phyloP scores from a whole-genome alignment of 805 yeast genomes.

The Yarrowia yakushimensis region DNA sequence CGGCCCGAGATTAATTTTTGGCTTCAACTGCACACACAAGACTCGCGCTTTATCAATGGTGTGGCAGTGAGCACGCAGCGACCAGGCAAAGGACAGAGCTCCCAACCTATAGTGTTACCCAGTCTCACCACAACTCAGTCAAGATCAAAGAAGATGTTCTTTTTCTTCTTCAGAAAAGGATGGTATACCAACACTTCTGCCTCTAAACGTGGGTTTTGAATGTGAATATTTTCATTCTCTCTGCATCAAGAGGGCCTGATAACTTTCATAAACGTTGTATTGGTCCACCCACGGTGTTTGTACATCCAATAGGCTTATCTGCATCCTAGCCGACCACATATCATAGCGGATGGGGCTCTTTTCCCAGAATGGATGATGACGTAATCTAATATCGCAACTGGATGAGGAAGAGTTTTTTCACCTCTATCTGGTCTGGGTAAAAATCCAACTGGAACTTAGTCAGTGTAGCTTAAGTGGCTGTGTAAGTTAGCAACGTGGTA shows the following conservation, averaged over 20 bases:
- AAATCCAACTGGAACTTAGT: neutral
- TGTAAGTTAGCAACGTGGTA: neutral
- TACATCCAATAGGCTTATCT: neutral
- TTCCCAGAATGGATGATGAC: neutral
- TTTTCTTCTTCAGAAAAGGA: too few relatives aligned
- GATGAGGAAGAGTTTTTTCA: neutral
- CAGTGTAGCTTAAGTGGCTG: neutral
- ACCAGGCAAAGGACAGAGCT: too few relatives aligned
- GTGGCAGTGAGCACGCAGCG: too few relatives aligned
- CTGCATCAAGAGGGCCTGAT: too few relatives aligned
- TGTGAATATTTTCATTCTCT: too few relatives aligned
- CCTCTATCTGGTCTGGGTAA: neutral
- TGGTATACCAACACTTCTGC: too few relatives aligned
- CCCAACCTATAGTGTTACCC: too few relatives aligned
- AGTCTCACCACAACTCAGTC: neutral
- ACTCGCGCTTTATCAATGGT: neutral
- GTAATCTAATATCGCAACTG: neutral
- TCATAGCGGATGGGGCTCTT: neutral
- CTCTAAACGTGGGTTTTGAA: too few relatives aligned
- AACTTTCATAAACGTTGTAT: neutral
- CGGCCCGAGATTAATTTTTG: conserved; percentile 1
- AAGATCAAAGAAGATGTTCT: too few relatives aligned
- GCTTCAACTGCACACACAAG: neutral
- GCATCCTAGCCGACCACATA: neutral
- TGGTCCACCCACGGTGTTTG: neutral